Conservation (phyloP, 2,329 filamentous ascomycete species). For the Xylaria hypoxylon region DNA sequence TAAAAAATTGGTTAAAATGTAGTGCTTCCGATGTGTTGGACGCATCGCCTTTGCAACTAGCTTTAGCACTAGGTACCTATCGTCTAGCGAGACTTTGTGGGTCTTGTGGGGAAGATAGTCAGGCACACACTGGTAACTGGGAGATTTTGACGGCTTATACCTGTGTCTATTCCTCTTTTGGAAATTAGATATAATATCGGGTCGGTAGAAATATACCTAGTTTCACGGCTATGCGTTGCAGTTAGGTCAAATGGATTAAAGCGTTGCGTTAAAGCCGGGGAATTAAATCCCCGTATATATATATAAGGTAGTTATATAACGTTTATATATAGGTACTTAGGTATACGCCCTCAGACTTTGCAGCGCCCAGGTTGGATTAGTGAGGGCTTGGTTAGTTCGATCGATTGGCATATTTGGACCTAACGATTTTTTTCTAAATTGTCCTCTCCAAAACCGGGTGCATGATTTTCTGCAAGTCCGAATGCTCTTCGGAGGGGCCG, state of each 20-base stretch:
- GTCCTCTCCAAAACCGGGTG: not conserved
- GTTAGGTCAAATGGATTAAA: not conserved
- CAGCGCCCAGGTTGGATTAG: not conserved
- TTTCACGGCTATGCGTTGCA: not conserved
- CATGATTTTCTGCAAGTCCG: constrained; percentile 14
- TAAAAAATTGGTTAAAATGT: not conserved
- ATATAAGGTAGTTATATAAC: too few relatives aligned
- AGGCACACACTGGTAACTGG: not conserved
- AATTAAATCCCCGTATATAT: not conserved
- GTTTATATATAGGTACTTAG: constrained; percentile 7
- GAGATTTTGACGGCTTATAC: not conserved
- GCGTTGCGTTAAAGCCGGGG: not conserved
- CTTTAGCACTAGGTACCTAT: constrained; percentile 18
- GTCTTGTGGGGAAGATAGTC: constrained; percentile 4
- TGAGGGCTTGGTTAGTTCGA: not conserved
- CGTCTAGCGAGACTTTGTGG: constrained; percentile 12
- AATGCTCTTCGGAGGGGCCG: constrained; percentile 8
- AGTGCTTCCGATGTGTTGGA: constrained; percentile 14
- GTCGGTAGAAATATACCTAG: not conserved
- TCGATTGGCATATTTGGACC: constrained; percentile 2
- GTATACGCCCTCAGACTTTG: not conserved
- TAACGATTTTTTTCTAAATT: not conserved
- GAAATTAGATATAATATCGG: not conserved
- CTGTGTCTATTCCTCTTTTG: constrained; percentile 1
- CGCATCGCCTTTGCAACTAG: constrained; percentile 14